Evolutionary conservation across 2,329 filamentous ascomycete species (phyloP).

Genomic region (Catunica adiposa): DNA sequence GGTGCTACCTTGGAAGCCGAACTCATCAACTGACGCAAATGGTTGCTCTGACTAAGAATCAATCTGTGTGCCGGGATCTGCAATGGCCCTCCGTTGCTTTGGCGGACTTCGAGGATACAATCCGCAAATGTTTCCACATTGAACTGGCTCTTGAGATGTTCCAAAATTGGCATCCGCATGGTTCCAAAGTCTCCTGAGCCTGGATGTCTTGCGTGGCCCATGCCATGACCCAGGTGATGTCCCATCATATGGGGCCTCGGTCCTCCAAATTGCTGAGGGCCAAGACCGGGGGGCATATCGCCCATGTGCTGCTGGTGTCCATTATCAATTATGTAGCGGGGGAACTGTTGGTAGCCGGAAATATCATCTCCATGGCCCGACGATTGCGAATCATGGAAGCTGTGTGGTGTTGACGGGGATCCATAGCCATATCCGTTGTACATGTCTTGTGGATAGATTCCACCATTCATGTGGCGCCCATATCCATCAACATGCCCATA

Average conservation of each 20-base stretch:
- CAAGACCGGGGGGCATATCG: constrained; percentile 12
- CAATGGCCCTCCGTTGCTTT: constrained; percentile 22
- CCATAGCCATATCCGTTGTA: constrained; percentile 21
- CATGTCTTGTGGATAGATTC: constrained; percentile 7
- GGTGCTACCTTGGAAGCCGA: constrained; percentile 19
- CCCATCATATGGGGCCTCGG: constrained; percentile 13
- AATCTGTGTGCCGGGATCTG: constrained; percentile 38
- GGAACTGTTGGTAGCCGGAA: constrained; percentile 3
- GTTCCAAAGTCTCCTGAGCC: background rate
- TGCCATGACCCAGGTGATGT: constrained; percentile 19
- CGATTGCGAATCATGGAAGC: constrained; percentile 45
- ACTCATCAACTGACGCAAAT: constrained; percentile 21
- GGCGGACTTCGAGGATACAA: constrained; percentile 27
- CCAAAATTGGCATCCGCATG: constrained; percentile 11
- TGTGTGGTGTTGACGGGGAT: constrained; percentile 39
- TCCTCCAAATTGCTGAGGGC: background rate
- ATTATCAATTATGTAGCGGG: constrained; percentile 18
- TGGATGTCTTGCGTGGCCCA: background rate
- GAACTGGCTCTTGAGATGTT: constrained; percentile 21
- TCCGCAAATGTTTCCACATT: constrained; percentile 24
- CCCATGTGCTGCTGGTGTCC: constrained; percentile 16
- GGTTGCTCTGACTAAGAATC: constrained; percentile 35
- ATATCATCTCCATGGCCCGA: constrained; percentile 32
- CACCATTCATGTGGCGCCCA: constrained; percentile 22
- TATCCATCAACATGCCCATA: constrained; percentile 24